These are phyloP conservation scores for Arthrobotrys sinensis DNA, from an alignment of 2,329 filamentous ascomycete species.

Conservation along the genomic window DNA sequence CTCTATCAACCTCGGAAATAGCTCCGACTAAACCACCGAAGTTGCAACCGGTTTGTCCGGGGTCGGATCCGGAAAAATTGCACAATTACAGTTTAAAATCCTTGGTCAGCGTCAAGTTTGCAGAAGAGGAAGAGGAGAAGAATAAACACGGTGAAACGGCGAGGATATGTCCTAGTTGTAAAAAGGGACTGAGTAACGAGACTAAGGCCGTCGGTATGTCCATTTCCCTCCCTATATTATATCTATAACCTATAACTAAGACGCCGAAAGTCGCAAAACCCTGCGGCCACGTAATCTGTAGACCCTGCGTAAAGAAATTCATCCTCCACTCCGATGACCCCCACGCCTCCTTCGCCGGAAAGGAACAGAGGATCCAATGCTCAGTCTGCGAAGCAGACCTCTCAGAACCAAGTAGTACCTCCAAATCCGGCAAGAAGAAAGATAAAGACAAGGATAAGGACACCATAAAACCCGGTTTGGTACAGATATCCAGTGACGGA, in stretches of 20 bases:
- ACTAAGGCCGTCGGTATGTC: slow-evolving; percentile 79
- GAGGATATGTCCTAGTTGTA: slow-evolving; percentile 85
- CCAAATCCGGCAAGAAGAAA: slow-evolving; percentile 65
- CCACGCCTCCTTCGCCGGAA: slow-evolving; percentile 72
- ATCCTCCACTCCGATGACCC: slow-evolving; percentile 77
- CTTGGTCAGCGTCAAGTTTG: slow-evolving; percentile 83
- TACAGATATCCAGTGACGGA: slow-evolving; percentile 86
- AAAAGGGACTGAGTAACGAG: slow-evolving; percentile 84
- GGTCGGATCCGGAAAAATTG: slow-evolving; percentile 76
- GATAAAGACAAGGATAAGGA: slow-evolving; percentile 71
- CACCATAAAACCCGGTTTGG: slow-evolving; percentile 78
- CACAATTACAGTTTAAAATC: slow-evolving; percentile 85
- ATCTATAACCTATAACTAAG: background rate
- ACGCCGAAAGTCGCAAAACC: slow-evolving; percentile 77
- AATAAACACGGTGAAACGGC: slow-evolving; percentile 69
- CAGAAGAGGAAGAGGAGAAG: slow-evolving; percentile 75
- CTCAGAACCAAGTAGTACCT: slow-evolving; percentile 69
- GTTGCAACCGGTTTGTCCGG: slow-evolving; percentile 81
- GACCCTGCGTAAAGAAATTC: slow-evolving; percentile 86
- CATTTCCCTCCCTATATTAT: background rate
- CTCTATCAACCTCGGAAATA: slow-evolving; percentile 73
- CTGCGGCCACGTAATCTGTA: slow-evolving; percentile 93
- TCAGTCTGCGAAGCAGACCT: slow-evolving; percentile 90
- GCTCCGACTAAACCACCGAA: slow-evolving; percentile 76
- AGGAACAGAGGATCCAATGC: slow-evolving; percentile 75